Base-by-base conservation (phyloP, 2,329 filamentous ascomycete genomes). In the Clarireedia monteithiana region DNA sequence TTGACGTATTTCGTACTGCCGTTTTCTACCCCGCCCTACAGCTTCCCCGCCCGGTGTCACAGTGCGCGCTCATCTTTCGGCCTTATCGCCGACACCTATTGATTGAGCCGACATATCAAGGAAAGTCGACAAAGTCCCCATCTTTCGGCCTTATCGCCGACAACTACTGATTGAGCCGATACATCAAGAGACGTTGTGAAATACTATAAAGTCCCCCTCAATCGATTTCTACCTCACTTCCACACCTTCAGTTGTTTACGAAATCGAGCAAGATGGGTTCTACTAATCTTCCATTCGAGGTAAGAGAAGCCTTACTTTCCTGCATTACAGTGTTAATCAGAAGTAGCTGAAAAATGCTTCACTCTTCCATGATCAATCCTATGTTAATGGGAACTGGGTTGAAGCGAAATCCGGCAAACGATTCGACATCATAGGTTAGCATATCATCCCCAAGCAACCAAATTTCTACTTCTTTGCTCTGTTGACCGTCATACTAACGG, bases 341-440 rank as follows among this genome's bases (percentile, higher is more conserved):
- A n/a, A 48, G 17, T 45, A 81, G 74, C 72, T 82, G 59, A 78
- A 78, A 65, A 75, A 78, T 58, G 72, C 77, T 10, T 74, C 76
- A 24, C 64, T 82, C n/a, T 77, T 82, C 65, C 75, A 75, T 51
- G 75, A 78, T 53, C 68, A 78, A 58, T 79, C 77, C 1, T 77
- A 78, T 57, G 73, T 82, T 40, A 68, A 76, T 56, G 79, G 79
- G n/a, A 63, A 78, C 63, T 82, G 79, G 78, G 70, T 77, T 39
- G 76, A 77, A 60, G 72, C 79, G 3, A 78, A 78, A 64, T 81
- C 79, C 3, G 77, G 77, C 53, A 79, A 81, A 66, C 73, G 76
- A 50, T 83, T 82, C 60, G 78, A 82, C 59, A 74, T 83, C 45
- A 70, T 78, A 52, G 78, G 78, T 78, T 63, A 45, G 63, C 38